Evolutionary conservation across 164 flowering plant species (phyloP).

Genomic region (Piper longum): DNA sequence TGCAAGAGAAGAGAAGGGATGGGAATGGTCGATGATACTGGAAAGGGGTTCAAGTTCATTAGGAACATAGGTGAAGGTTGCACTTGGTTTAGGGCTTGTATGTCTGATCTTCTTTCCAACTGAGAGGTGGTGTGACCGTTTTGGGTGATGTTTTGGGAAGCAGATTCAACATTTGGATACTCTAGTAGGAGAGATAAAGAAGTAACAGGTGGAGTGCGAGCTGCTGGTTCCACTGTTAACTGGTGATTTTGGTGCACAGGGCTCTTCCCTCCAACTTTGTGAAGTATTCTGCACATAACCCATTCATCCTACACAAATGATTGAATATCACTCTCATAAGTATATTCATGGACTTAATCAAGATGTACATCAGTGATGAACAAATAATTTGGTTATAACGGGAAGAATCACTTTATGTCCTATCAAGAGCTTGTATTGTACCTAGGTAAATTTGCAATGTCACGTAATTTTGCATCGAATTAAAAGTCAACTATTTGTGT

Average conservation of each 20-base stretch:
- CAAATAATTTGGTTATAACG: not conserved
- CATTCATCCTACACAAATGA: slow-evolving; percentile 50
- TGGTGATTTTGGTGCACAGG: slow-evolving; percentile 14
- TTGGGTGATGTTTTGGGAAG: slow-evolving; percentile 7
- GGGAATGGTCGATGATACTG: slow-evolving; percentile 1
- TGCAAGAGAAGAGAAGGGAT: not conserved
- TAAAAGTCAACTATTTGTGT: not conserved
- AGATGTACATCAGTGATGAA: not conserved
- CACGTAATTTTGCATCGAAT: not conserved
- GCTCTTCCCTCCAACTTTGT: slow-evolving; percentile 36
- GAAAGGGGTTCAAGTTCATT: slow-evolving; percentile 9
- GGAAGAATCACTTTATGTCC: not conserved
- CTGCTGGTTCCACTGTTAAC: slow-evolving; percentile 11
- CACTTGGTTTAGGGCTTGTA: slow-evolving; percentile 9
- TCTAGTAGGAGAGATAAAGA: slow-evolving; percentile 24
- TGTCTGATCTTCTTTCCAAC: slow-evolving; percentile 12
- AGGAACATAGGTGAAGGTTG: slow-evolving; percentile 9
- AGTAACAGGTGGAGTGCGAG: slow-evolving; percentile 2
- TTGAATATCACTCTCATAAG: not conserved
- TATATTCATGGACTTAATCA: not conserved
- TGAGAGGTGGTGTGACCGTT: slow-evolving; percentile 4
- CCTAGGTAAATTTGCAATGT: not conserved
- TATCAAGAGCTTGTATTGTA: not conserved
- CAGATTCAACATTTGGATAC: slow-evolving; percentile 6
- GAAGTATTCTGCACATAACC: slow-evolving; percentile 70